These are phyloP conservation scores for Lactifluus echinatus DNA, from an alignment of 768 basidiomycete species.

Conservation along the genomic window DNA sequence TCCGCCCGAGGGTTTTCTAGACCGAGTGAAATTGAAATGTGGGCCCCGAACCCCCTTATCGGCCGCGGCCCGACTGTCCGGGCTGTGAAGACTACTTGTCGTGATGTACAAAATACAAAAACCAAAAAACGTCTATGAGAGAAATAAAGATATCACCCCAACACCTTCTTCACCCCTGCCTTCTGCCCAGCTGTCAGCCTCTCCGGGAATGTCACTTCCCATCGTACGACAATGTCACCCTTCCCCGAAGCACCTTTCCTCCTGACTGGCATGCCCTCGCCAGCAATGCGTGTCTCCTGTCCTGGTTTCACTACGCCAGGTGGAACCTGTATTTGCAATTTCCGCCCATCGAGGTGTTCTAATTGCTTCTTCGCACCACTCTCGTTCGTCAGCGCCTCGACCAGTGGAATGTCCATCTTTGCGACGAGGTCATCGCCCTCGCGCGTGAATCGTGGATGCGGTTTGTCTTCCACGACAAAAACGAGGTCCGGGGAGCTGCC, in stretches of 20 bases:
- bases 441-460: slow-evolving; percentile 65
- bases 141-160: slow-evolving; percentile 29
- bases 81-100: neutral
- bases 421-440: slow-evolving; percentile 75
- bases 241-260: slow-evolving; percentile 63
- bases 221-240: slow-evolving; percentile 77
- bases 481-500: slow-evolving; percentile 86
- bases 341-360: slow-evolving; percentile 72
- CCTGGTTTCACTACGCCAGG: slow-evolving; percentile 66
- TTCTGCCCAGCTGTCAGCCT: slow-evolving; percentile 68
- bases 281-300: slow-evolving; percentile 56
- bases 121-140: neutral
- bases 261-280: slow-evolving; percentile 89
- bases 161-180: slow-evolving; percentile 65
- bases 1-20: neutral
- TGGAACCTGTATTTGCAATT: slow-evolving; percentile 60
- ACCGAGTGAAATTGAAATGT: too few species aligned
- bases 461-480: slow-evolving; percentile 95
- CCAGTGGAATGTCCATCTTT: slow-evolving; percentile 56
- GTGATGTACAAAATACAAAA: too few species aligned
- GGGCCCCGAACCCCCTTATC: too few species aligned
- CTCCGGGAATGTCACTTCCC: slow-evolving; percentile 81
- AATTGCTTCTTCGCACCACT: slow-evolving; percentile 43
- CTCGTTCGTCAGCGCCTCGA: slow-evolving; percentile 70
- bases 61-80: neutral